phyloP scores from a whole-genome alignment of 192 early-diverging fungal species.

The Coemansia sp. region DNA sequence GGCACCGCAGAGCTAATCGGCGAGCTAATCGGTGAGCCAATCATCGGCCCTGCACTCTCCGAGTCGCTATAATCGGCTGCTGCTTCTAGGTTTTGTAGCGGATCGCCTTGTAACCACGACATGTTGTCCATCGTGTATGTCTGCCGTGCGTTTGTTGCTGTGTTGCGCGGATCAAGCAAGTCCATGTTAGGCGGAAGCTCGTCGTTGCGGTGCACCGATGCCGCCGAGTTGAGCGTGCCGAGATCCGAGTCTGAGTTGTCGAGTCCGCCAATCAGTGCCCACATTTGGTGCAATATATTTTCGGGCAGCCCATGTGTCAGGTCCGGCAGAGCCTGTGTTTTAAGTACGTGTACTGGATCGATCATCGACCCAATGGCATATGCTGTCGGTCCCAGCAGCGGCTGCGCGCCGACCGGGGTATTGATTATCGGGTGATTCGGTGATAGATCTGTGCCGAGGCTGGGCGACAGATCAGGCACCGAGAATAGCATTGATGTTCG shows the following conservation, averaged over 20 bases:
- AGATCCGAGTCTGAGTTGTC: neutral
- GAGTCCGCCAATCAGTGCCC: constrained; percentile 21
- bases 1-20: neutral
- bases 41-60: neutral
- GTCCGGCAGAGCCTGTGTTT: constrained; percentile 29
- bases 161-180: constrained; percentile 30
- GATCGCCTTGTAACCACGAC: constrained; percentile 17
- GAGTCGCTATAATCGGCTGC: neutral
- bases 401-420: constrained; percentile 9
- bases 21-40: neutral
- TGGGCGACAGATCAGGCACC: constrained; percentile 20
- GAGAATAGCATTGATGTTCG: constrained; percentile 16
- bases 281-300: constrained; percentile 27
- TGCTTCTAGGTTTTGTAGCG: constrained; percentile 4
- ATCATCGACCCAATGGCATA: constrained; percentile 3
- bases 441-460: constrained; percentile 11
- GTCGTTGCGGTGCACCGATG: neutral
- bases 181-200: constrained; percentile 26
- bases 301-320: constrained; percentile 31
- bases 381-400: neutral
- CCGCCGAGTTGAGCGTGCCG: neutral
- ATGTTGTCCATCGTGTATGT: neutral
- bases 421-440: constrained; percentile 16
- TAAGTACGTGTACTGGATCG: constrained; percentile 34
- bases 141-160: neutral